Conservation (phyloP, 2,329 filamentous ascomycete genomes). For the Ascochyta clinopodiicola region DNA sequence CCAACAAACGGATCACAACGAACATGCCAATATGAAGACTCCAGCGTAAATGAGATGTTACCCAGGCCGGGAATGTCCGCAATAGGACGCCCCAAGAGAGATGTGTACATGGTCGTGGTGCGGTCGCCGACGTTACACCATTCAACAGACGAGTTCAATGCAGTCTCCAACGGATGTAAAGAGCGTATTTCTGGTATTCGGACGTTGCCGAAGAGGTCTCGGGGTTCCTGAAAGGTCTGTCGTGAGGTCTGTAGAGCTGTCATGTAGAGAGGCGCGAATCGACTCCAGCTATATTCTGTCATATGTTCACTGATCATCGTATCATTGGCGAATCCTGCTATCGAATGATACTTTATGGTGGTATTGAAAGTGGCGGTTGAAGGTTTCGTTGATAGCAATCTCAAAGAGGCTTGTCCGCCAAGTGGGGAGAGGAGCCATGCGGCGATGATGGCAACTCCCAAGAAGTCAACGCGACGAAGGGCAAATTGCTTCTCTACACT, state of each 20-base stretch:
- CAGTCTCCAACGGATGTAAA: background rate
- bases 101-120: background rate
- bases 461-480: background rate
- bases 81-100: background rate
- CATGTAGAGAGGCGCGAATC: background rate
- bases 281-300: background rate
- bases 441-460: background rate
- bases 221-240: background rate
- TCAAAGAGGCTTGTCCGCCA: conserved; percentile 5
- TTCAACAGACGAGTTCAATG: background rate
- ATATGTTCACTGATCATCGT: background rate
- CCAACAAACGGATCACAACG: background rate
- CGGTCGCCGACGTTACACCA: background rate
- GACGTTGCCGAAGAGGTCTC: conserved; percentile 1
- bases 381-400: background rate
- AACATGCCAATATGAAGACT: background rate
- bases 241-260: background rate
- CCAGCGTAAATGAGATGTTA: background rate
- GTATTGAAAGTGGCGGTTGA: background rate
- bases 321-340: background rate
- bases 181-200: background rate
- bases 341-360: background rate
- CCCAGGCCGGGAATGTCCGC: background rate
- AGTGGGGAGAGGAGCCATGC: conserved; percentile 11
- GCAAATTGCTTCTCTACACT: background rate